phyloP scores from a whole-genome alignment of 2,329 filamentous ascomycete genomes.

The Alternaria arborescens region DNA sequence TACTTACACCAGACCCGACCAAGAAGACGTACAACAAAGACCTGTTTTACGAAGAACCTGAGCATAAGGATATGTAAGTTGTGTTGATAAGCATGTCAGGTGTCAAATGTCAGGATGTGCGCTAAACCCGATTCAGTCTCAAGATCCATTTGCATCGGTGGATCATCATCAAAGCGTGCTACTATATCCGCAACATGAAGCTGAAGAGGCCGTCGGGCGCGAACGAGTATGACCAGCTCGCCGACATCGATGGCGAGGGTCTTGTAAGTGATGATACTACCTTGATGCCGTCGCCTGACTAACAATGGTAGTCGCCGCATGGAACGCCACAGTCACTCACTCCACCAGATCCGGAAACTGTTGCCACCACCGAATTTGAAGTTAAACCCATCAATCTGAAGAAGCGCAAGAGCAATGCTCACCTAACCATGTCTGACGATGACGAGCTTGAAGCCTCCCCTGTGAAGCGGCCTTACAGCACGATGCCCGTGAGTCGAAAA shows the following conservation, averaged over 20 bases:
- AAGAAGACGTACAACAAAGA: conserved; percentile 50
- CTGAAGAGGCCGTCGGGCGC: conserved; percentile 44
- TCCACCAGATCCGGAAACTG: conserved; percentile 32
- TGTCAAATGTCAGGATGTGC: conserved; percentile 8
- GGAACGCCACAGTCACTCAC: conserved; percentile 41
- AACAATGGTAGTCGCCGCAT: conserved; percentile 40
- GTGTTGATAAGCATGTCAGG: conserved; percentile 8
- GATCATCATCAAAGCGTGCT: conserved; percentile 53
- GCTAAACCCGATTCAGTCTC: conserved; percentile 35
- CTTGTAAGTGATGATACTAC: conserved; percentile 21
- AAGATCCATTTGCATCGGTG: conserved; percentile 50
- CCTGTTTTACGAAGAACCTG: conserved; percentile 43
- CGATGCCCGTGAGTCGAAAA: conserved; percentile 35
- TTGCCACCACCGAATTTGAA: conserved; percentile 31
- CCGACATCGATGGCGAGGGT: conserved; percentile 42
- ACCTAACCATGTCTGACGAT: conserved; percentile 41
- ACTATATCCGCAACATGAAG: conserved; percentile 51
- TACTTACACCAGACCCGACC: conserved; percentile 42
- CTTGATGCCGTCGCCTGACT: conserved; percentile 17
- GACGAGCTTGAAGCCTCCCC: conserved; percentile 37
- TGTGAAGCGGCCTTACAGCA: conserved; percentile 42
- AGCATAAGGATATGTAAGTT: conserved; percentile 45
- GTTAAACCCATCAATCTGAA: conserved; percentile 35
- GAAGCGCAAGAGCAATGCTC: conserved; percentile 48
- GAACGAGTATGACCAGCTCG: conserved; percentile 42